phyloP scores from a whole-genome alignment of 805 yeast genomes.

The Zygoascus flipseniorum region DNA sequence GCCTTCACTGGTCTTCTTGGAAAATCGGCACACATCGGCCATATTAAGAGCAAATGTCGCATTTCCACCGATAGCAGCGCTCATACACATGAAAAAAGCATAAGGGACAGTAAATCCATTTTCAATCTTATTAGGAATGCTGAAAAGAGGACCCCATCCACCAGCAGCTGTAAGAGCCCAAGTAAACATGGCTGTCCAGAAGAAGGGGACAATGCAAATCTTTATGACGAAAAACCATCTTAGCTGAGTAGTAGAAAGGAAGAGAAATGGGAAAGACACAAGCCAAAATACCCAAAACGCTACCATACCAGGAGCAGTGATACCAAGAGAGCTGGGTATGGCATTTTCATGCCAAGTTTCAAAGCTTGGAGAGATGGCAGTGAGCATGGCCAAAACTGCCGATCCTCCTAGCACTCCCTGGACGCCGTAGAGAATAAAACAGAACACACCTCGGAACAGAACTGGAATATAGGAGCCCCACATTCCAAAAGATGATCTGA shows the following conservation, averaged over 20 bases:
- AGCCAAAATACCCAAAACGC: slow-evolving; percentile 39
- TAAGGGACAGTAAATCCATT: slow-evolving; percentile 35
- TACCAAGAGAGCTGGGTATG: slow-evolving; percentile 24
- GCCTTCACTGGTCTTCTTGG: slow-evolving; percentile 25
- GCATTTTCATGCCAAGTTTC: slow-evolving; percentile 27
- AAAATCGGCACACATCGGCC: slow-evolving; percentile 42
- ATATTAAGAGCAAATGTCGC: slow-evolving; percentile 43
- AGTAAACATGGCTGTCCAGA: slow-evolving; percentile 37
- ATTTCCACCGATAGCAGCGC: slow-evolving; percentile 39
- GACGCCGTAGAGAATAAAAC: slow-evolving; percentile 15
- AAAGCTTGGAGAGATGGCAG: slow-evolving; percentile 35
- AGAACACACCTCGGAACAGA: slow-evolving; percentile 13
- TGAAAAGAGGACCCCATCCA: slow-evolving; percentile 37
- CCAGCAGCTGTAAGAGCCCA: slow-evolving; percentile 39
- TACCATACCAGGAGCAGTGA: slow-evolving; percentile 35
- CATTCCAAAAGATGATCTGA: slow-evolving; percentile 10
- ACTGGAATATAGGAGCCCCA: slow-evolving; percentile 14
- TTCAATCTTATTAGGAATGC: slow-evolving; percentile 23
- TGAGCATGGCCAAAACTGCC: slow-evolving; percentile 31
- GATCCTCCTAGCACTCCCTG: slow-evolving; percentile 15
- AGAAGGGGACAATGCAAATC: slow-evolving; percentile 36
- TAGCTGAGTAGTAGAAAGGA: slow-evolving; percentile 39
- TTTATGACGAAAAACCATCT: slow-evolving; percentile 39
- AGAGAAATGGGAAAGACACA: slow-evolving; percentile 36
- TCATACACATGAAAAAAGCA: slow-evolving; percentile 37